Evolutionary conservation across 1,284 basidiomycete genomes (phyloP).

Genomic region (Austroboletus novae-zelandiae): DNA sequence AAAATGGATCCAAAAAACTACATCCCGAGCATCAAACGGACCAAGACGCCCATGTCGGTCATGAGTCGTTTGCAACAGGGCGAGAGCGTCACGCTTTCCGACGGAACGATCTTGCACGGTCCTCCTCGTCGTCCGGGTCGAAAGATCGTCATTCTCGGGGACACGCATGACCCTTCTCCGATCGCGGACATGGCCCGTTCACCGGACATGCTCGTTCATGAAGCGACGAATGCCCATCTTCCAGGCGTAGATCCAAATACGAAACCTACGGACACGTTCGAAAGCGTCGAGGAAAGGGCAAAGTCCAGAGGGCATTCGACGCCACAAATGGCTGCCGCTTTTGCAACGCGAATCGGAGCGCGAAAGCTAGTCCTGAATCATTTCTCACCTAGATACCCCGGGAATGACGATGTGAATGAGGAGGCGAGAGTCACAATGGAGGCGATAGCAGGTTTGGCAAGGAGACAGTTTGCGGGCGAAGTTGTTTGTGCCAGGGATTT

Average conservation of each 20-base stretch:
- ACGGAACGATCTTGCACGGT: conserved; percentile 76
- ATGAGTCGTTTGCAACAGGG: conserved; percentile 72
- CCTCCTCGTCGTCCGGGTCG: conserved; percentile 67
- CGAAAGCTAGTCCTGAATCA: conserved; percentile 79
- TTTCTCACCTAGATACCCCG: conserved; percentile 70
- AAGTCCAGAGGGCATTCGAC: conserved; percentile 88
- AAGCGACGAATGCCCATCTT: conserved; percentile 91
- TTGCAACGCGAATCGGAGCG: conserved; percentile 71
- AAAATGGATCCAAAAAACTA: conserved; percentile 69
- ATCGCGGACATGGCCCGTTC: conserved; percentile 56
- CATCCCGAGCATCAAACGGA: conserved; percentile 62
- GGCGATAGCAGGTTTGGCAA: conserved; percentile 57
- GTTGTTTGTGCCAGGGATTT: conserved; percentile 71
- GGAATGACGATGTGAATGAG: conserved; percentile 49
- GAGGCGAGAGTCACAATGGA: conserved; percentile 55
- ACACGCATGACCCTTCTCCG: conserved; percentile 75
- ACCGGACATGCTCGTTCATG: conserved; percentile 75
- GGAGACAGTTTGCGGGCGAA: conserved; percentile 47
- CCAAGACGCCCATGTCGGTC: conserved; percentile 69
- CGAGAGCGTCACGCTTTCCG: conserved; percentile 65
- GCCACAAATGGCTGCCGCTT: conserved; percentile 85
- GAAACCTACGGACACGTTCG: conserved; percentile 56
- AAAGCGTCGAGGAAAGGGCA: conserved; percentile 66
- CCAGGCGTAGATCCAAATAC: conserved; percentile 60
- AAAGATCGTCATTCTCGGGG: conserved; percentile 77